These are phyloP conservation scores for Trichosporon coremiiforme DNA, from an alignment of 1,284 basidiomycete species.

Conservation along the genomic window DNA sequence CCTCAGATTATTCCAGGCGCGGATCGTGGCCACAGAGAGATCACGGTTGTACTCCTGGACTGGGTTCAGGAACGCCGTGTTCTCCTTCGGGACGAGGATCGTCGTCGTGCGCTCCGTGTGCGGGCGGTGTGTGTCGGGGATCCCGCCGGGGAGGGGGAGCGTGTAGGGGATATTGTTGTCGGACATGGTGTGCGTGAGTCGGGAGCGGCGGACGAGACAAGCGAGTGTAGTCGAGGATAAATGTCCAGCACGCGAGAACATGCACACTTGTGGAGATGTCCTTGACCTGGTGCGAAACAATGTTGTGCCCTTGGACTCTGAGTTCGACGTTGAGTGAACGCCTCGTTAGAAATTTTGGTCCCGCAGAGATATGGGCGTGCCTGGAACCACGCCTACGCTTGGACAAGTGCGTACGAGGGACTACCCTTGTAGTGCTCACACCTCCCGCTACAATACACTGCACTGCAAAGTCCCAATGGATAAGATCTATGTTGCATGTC, in stretches of 20 bases:
- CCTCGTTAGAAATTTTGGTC: constrained; percentile 6
- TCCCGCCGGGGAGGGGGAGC: constrained; percentile 42
- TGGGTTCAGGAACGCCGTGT: constrained; percentile 92
- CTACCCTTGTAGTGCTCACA: neutral
- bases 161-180: constrained; percentile 39
- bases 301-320: neutral
- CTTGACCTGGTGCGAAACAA: neutral
- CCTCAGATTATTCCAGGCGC: constrained; percentile 64
- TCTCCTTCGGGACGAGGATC: constrained; percentile 72
- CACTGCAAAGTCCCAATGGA: neutral
- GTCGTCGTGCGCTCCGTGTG: constrained; percentile 83
- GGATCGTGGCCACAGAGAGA: constrained; percentile 85
- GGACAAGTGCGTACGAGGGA: neutral
- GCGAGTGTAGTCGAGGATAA: neutral
- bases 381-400: neutral
- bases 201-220: neutral
- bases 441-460: no score
- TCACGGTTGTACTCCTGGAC: constrained; percentile 99
- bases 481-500: constrained; percentile 14
- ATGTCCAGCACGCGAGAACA: neutral
- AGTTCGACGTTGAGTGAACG: neutral
- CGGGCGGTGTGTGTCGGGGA: constrained; percentile 74
- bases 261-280: constrained; percentile 1
- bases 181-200: constrained; percentile 23
- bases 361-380: constrained; percentile 2